Percentiles rank a stretch among this genome's conserved stretches.
Evolutionary conservation across 1,284 basidiomycete species (phyloP).

Genomic region (Cryptococcus sp.): DNA sequence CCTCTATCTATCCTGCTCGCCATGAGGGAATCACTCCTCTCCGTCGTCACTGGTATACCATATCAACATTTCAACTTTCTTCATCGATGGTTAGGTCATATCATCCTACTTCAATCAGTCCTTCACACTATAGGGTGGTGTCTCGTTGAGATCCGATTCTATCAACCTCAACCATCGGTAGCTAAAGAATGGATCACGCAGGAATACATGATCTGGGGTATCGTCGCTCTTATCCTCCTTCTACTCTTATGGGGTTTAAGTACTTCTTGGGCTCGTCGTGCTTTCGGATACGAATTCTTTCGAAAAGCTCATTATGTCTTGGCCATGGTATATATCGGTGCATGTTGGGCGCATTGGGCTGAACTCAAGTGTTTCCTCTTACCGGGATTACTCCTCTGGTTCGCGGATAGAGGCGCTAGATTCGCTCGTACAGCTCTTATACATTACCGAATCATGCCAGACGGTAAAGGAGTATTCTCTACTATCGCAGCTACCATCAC

Average conservation of each 20-base stretch:
- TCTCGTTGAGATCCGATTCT: slow-evolving; percentile 26
- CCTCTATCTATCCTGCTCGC: slow-evolving; percentile 30
- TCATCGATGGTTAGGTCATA: slow-evolving; percentile 34
- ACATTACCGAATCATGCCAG: slow-evolving; percentile 23
- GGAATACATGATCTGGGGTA: slow-evolving; percentile 32
- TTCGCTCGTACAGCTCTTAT: slow-evolving; percentile 25
- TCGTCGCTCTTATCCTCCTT: slow-evolving; percentile 26
- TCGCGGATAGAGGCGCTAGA: slow-evolving; percentile 20
- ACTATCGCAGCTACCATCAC: slow-evolving; percentile 20
- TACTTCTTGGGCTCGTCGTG: slow-evolving; percentile 14
- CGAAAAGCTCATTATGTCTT: slow-evolving; percentile 33
- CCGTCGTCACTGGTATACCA: slow-evolving; percentile 27
- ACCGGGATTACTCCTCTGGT: slow-evolving; percentile 27
- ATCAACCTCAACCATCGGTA: slow-evolving; percentile 31
- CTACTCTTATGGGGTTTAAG: slow-evolving; percentile 24
- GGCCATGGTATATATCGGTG: slow-evolving; percentile 32
- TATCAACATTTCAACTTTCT: slow-evolving; percentile 37
- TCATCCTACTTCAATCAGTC: slow-evolving; percentile 26
- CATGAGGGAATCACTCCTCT: slow-evolving; percentile 25
- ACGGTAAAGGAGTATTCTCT: slow-evolving; percentile 24
- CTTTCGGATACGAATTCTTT: slow-evolving; percentile 34
- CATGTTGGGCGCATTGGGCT: slow-evolving; percentile 31
- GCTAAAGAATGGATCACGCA: slow-evolving; percentile 24
- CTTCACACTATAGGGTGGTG: slow-evolving; percentile 34
- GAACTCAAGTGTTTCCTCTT: slow-evolving; percentile 31